These are phyloP conservation scores for Plasmodium inui DNA, from an alignment of 169 alveolate genomes.

Conservation along the genomic window DNA sequence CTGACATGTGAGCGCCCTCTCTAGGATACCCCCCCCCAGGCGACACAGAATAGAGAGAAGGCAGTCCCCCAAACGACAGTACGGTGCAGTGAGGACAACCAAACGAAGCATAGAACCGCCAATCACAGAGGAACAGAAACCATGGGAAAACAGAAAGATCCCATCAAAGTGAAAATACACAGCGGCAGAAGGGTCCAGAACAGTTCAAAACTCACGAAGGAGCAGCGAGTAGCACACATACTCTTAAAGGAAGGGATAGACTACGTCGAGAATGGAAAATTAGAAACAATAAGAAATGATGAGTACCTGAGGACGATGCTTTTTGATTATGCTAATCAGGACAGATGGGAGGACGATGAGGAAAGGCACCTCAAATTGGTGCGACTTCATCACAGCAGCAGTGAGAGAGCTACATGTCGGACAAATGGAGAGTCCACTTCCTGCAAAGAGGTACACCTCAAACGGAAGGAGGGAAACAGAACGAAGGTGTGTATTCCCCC, in stretches of 20 bases:
- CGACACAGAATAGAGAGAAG: background rate
- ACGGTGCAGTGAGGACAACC: background rate
- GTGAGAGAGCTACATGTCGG: background rate
- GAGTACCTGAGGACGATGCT: slow-evolving; percentile 19
- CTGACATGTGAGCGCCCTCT: background rate
- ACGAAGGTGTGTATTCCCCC: background rate
- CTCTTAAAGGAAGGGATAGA: slow-evolving; percentile 49
- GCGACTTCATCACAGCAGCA: background rate
- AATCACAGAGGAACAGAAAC: background rate
- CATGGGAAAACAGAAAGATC: background rate
- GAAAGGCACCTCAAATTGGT: background rate
- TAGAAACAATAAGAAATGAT: slow-evolving; percentile 34
- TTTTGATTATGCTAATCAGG: background rate
- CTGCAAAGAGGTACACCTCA: background rate
- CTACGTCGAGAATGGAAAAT: slow-evolving; percentile 48
- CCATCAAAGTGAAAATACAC: background rate
- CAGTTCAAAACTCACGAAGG: background rate
- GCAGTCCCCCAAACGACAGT: background rate
- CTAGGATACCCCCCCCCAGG: background rate
- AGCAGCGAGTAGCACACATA: slow-evolving; percentile 18
- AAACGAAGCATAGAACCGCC: background rate
- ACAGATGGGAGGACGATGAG: background rate
- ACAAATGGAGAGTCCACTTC: background rate
- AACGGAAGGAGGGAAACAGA: background rate
- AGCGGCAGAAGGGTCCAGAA: background rate